Evolutionary conservation across 1,284 basidiomycete genomes (phyloP), one percentile per base, ranked within the genome.

Genomic region (Cystobasidiaceae sp.): DNA sequence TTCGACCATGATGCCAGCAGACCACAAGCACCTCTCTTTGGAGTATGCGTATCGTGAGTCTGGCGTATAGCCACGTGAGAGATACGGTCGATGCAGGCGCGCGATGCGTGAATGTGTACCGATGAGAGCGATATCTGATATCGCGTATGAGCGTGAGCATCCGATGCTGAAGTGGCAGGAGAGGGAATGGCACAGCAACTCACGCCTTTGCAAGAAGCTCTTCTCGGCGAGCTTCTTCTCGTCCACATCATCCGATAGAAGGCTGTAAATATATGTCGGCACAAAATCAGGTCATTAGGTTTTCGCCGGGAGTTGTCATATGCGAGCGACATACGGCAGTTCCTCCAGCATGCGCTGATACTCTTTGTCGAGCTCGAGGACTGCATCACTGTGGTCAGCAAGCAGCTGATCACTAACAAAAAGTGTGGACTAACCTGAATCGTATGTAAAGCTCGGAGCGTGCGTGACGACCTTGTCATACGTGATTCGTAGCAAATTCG

Each of bases 71-170:
- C 71, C 71, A 17, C 71, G 68, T 0, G 58, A 61, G 37, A 70
- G 59, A 19, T 69, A 56, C 0, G 71, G 71, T 30, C 71, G 68
- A 39, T 72, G 68, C 3, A 72, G 66, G 15, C 71, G 71, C 4
- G 71, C 59, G n/a, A 70, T 57, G n/a, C 71, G 70, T 4, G 70
- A 62, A 34, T 64, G 56, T n/a, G 71, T 39, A 54, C 54, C 54
- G 17, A 56, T 70, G 56, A 23, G 39, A 33, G 44, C 15, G 28
- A 46, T 32, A 52, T 30, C 39, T 21, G 37, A 30, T 23, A 1
- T n/a, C n/a, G n/a, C n/a, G n/a, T n/a, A n/a, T n/a, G n/a, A n/a
- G n/a, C n/a, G n/a, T n/a, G n/a, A n/a, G n/a, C n/a, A n/a, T n/a
- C n/a, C n/a, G n/a, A n/a, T n/a, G n/a, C n/a, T n/a, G n/a, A n/a